Conservation (phyloP, 257 asterid species). For the Rhazya stricta region DNA sequence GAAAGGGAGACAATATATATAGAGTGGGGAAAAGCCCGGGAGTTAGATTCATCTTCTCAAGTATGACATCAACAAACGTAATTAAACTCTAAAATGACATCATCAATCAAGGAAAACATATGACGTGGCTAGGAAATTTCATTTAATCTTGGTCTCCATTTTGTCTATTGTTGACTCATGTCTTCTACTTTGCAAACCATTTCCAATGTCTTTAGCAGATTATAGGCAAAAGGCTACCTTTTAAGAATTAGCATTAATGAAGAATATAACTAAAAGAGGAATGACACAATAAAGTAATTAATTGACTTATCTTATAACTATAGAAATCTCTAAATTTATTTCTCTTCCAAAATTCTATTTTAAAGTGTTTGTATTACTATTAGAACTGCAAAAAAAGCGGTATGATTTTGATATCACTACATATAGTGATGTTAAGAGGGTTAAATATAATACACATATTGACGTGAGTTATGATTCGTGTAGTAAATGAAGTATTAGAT, state of each 20-base stretch:
- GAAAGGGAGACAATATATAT: conserved; percentile 7
- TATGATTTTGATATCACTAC: no score
- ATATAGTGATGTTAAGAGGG: no score
- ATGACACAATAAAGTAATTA: not conserved
- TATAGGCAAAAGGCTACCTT: not conserved
- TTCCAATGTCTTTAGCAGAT: conserved; percentile 5
- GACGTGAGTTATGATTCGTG: no score
- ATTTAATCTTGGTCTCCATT: not conserved
- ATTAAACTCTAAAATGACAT: not conserved
- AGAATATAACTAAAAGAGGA: not conserved
- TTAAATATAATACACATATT: no score
- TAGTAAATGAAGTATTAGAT: no score
- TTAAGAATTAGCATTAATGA: not conserved
- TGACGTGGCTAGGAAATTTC: not conserved
- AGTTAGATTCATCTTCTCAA: not conserved
- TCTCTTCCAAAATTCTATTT: no score
- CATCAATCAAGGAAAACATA: not conserved
- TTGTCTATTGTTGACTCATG: conserved; percentile 21
- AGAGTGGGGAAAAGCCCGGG: conserved; percentile 6
- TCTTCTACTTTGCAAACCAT: conserved; percentile 17
- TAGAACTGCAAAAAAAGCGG: no score
- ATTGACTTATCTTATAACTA: not conserved
- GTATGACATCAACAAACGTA: not conserved
- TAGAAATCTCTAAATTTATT: not conserved
- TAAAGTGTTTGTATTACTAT: no score